These are phyloP conservation scores for Rhodamnia argentea DNA, from an alignment of 345 rosid species.

Conservation along the genomic window DNA sequence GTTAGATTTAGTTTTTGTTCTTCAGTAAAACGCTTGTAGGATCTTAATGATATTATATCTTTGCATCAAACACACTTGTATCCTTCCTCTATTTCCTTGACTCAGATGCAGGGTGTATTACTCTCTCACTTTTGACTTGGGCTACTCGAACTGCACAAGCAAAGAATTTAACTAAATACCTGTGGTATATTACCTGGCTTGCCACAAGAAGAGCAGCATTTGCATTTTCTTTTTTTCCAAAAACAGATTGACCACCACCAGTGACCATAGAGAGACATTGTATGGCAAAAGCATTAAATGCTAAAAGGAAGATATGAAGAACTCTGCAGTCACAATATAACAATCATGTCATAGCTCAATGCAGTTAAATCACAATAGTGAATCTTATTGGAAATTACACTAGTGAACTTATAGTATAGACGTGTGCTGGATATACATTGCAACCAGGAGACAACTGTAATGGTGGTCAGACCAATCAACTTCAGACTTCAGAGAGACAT, in stretches of 20 bases:
- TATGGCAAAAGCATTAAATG: constrained; percentile 50
- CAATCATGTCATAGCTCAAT: not conserved
- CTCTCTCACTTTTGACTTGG: not conserved
- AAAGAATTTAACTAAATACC: not conserved
- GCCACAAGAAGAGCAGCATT: constrained; percentile 61
- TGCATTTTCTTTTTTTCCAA: constrained; percentile 53
- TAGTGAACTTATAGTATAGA: not conserved
- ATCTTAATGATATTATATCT: not conserved
- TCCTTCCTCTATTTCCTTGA: not conserved
- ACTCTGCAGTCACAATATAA: constrained; percentile 23
- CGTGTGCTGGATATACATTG: no score
- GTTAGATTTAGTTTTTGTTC: not conserved
- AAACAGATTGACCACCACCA: constrained; percentile 37
- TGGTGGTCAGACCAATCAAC: not conserved
- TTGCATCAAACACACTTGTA: not conserved
- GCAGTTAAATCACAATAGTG: not conserved
- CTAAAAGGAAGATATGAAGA: constrained; percentile 56
- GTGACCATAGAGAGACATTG: constrained; percentile 38
- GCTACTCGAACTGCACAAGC: not conserved
- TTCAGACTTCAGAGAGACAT: not conserved
- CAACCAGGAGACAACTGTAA: not conserved
- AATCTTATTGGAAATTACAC: not conserved
- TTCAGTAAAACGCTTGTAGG: not conserved
- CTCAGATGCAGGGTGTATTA: not conserved
- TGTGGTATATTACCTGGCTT: constrained; percentile 49